These are phyloP conservation scores for Diaporthe sp. DNA, from an alignment of 2,329 filamentous ascomycete genomes.

Conservation along the genomic window DNA sequence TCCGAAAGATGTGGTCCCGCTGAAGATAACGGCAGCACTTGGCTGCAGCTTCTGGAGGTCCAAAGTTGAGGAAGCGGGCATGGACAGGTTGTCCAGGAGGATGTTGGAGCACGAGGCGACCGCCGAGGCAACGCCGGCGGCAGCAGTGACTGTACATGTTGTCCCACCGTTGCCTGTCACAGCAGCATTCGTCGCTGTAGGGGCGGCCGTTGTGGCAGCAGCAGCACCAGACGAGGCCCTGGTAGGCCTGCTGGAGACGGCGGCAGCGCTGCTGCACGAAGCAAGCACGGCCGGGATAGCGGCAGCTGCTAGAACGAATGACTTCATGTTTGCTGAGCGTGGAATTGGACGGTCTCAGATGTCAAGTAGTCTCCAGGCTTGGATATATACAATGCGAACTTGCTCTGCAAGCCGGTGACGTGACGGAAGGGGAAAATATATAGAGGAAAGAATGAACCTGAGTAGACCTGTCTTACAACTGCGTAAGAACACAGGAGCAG, in stretches of 20 bases:
- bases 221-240: conserved; percentile 3
- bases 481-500: not conserved
- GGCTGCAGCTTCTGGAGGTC: conserved; percentile 52
- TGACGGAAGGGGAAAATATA: not conserved
- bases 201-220: not conserved
- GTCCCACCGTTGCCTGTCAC: conserved; percentile 28
- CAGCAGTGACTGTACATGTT: conserved; percentile 42
- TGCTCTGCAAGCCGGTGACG: conserved; percentile 8
- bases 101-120: conserved; percentile 53
- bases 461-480: not conserved
- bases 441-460: not conserved
- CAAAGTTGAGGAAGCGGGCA: conserved; percentile 54
- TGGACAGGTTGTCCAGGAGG: conserved; percentile 52
- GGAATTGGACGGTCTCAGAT: not conserved
- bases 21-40: conserved; percentile 50
- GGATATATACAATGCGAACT: not conserved
- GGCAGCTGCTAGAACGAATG: conserved; percentile 21
- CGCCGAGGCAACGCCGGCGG: conserved; percentile 40
- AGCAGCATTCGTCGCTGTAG: not conserved
- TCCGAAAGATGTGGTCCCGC: conserved; percentile 42
- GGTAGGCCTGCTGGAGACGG: not conserved
- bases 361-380: not conserved
- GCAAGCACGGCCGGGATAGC: conserved; percentile 28
- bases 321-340: conserved; percentile 12
- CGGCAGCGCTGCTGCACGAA: conserved; percentile 21